A percentile compares a stretch with the other conserved stretches of the same genome.
Conservation (phyloP, 805 yeast genomes). For the Sugiyamaella mastotermitis region DNA sequence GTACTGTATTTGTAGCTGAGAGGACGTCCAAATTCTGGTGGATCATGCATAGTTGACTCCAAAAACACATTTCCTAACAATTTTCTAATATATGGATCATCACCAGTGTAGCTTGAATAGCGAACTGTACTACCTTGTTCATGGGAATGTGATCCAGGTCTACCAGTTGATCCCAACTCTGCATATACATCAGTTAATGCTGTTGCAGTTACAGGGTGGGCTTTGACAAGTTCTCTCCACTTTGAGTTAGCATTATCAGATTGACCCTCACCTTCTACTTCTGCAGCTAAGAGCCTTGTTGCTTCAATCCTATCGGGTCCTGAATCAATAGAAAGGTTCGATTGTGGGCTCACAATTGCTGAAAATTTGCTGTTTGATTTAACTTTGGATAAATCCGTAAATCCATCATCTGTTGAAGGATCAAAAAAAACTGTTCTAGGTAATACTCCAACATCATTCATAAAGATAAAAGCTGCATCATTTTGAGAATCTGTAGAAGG, state of each 20-base stretch:
- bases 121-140: neutral
- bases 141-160: neutral
- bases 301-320: conserved; percentile 2
- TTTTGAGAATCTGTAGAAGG: neutral
- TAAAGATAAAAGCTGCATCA: conserved; percentile 3
- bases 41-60: conserved; percentile 51
- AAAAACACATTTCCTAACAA: conserved; percentile 49
- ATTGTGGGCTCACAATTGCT: neutral
- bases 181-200: conserved; percentile 17
- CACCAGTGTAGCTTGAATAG: conserved; percentile 54
- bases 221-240: conserved; percentile 2
- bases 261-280: neutral
- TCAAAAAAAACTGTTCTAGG: conserved; percentile 20
- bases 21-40: conserved; percentile 65
- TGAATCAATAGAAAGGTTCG: neutral
- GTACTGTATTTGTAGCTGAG: conserved; percentile 6
- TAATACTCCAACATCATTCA: conserved; percentile 12
- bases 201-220: conserved; percentile 14
- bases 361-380: neutral
- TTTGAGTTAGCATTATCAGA: neutral
- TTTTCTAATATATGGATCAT: conserved; percentile 54
- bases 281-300: conserved; percentile 5
- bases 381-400: conserved; percentile 4
- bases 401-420: conserved; percentile 4
- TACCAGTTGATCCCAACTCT: conserved; percentile 13